A percentile compares a stretch with the other conserved stretches of the same genome.
Conservation (phyloP, 106 monocot species). For the Dendrobium huoshanense region DNA sequence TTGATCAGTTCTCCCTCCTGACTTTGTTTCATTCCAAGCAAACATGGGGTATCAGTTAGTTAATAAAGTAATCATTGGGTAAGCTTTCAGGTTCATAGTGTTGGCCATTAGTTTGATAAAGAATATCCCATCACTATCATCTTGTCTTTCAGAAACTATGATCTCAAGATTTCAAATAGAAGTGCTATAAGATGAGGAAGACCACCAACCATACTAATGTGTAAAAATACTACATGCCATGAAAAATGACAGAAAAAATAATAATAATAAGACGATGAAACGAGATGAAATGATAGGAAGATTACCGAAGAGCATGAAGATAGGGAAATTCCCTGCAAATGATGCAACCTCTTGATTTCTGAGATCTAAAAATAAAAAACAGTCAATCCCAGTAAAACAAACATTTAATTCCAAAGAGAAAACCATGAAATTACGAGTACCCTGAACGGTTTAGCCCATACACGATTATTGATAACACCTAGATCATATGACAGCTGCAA, state of each 20-base stretch:
- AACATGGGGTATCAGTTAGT: neutral
- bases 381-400: neutral
- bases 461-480: conserved; percentile 7
- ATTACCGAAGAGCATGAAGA: conserved; percentile 35
- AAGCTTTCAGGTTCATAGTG: neutral
- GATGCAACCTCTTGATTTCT: conserved; percentile 15
- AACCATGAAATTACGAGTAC: conserved; percentile 7
- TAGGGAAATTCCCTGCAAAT: conserved; percentile 13
- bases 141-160: neutral
- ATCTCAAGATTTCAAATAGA: neutral
- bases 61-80: neutral
- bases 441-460: conserved; percentile 13
- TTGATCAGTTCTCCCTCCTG: neutral
- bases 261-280: neutral
- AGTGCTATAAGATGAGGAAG: neutral
- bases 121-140: neutral
- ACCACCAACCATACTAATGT: neutral
- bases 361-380: conserved; percentile 22
- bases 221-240: neutral
- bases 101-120: neutral
- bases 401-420: neutral
- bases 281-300: neutral
- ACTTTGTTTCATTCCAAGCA: neutral
- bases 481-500: conserved; percentile 20
- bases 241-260: neutral